phyloP scores from a whole-genome alignment of 2,329 filamentous ascomycete species.

The Diatrype stigma region DNA sequence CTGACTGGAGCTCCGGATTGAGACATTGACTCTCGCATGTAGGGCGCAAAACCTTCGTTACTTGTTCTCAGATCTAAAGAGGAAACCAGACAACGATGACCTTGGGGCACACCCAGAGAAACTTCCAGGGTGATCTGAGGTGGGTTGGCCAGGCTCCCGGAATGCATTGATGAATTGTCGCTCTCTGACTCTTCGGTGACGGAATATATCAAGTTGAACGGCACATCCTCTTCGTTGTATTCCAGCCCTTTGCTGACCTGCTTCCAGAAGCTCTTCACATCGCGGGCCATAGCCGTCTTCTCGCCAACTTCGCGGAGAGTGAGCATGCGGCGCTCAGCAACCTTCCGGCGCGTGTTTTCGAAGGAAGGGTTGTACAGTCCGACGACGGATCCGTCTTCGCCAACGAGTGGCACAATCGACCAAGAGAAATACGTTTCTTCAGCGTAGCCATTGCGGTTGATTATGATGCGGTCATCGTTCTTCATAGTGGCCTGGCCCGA shows the following conservation, averaged over 20 bases:
- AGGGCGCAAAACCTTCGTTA: constrained; percentile 69
- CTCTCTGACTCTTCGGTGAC: constrained; percentile 67
- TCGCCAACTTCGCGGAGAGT: constrained; percentile 75
- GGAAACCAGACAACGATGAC: constrained; percentile 57
- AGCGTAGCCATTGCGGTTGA: constrained; percentile 63
- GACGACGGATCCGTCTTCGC: constrained; percentile 67
- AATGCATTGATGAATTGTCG: constrained; percentile 68
- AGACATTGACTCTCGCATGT: constrained; percentile 70
- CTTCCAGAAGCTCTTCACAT: constrained; percentile 69
- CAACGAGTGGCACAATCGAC: constrained; percentile 75
- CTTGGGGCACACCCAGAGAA: constrained; percentile 61
- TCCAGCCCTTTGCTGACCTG: constrained; percentile 66
- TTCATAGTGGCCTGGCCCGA: constrained; percentile 81
- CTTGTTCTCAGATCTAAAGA: constrained; percentile 66
- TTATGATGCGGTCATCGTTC: constrained; percentile 73
- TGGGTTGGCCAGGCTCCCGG: constrained; percentile 57
- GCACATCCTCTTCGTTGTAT: constrained; percentile 71
- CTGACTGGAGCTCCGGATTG: constrained; percentile 63
- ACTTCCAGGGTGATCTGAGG: constrained; percentile 69
- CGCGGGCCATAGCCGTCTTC: constrained; percentile 66
- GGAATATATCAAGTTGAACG: constrained; percentile 74
- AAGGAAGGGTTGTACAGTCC: constrained; percentile 78
- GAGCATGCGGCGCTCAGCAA: constrained; percentile 76
- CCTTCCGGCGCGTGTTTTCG: constrained; percentile 73
- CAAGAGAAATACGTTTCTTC: constrained; percentile 83